Evolutionary conservation across 352 stramenopile species (phyloP).

Genomic region (Phytophthora capsici): DNA sequence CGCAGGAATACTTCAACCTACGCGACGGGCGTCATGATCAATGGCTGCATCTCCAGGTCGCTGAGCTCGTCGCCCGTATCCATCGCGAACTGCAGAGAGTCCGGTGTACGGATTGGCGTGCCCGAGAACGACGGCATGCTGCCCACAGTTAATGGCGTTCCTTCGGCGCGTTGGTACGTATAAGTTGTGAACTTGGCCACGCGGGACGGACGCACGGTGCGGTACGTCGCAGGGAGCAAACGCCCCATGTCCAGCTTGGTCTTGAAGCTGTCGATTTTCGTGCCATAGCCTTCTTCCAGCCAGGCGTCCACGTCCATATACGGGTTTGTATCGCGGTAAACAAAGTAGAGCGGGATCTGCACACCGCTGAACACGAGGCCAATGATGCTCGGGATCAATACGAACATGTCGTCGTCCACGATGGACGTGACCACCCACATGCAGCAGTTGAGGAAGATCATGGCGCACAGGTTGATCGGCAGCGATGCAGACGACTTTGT

Average conservation of each 20-base stretch:
- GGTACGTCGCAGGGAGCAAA: slow-evolving; percentile 21
- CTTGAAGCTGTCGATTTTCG: slow-evolving; percentile 14
- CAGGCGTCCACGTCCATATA: slow-evolving; percentile 30
- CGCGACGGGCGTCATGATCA: slow-evolving; percentile 32
- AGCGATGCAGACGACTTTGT: slow-evolving; percentile 64
- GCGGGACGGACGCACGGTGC: slow-evolving; percentile 31
- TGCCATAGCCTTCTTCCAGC: slow-evolving; percentile 32
- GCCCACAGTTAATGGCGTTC: slow-evolving; percentile 19
- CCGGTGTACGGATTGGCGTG: slow-evolving; percentile 9
- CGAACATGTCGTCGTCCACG: slow-evolving; percentile 49
- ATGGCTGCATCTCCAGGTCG: slow-evolving; percentile 30
- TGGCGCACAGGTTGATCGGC: slow-evolving; percentile 54
- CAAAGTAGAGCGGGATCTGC: slow-evolving; percentile 63
- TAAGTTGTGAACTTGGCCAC: slow-evolving; percentile 28
- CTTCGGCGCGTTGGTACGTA: slow-evolving; percentile 34
- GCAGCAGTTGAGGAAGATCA: slow-evolving; percentile 57
- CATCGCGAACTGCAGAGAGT: slow-evolving; percentile 22
- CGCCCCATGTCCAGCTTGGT: slow-evolving; percentile 6
- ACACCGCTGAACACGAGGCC: slow-evolving; percentile 45
- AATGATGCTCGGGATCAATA: slow-evolving; percentile 56
- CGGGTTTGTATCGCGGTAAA: slow-evolving; percentile 38
- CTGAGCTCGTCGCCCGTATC: slow-evolving; percentile 3
- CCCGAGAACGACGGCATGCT: slow-evolving; percentile 23
- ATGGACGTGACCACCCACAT: slow-evolving; percentile 63
- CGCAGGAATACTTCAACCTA: slow-evolving; percentile 22